Evolutionary conservation across 306 rosid genomes (phyloP).

Genomic region (Rubus parviflorus): DNA sequence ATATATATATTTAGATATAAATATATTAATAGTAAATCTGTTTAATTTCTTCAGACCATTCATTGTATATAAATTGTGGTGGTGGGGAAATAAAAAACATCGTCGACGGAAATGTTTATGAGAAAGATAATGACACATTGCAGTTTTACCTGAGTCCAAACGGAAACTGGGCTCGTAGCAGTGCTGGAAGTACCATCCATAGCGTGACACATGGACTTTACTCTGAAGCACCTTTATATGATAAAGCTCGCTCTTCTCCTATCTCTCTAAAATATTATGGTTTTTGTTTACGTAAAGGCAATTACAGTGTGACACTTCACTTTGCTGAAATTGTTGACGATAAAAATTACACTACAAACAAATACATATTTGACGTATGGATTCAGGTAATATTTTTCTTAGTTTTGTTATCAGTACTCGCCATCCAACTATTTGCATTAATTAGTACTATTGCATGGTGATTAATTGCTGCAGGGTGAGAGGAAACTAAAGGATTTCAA

Average conservation of each 20-base stretch:
- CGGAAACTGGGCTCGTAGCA: too few species aligned
- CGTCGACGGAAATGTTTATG: slow-evolving; percentile 2
- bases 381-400: slow-evolving; percentile 9
- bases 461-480: not conserved
- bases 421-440: too few species aligned
- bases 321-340: slow-evolving; percentile 21
- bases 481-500: not conserved
- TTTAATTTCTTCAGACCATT: slow-evolving; percentile 18
- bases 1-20: too few species aligned
- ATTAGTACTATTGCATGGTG: not conserved
- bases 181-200: too few species aligned
- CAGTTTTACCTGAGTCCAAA: slow-evolving; percentile 2
- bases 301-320: slow-evolving; percentile 27
- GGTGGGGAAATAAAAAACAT: too few species aligned
- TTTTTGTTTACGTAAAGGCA: slow-evolving; percentile 30
- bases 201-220: too few species aligned
- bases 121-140: slow-evolving; percentile 14
- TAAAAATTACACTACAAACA: not conserved
- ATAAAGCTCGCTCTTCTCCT: slow-evolving; percentile 28
- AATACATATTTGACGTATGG: slow-evolving; percentile 1
- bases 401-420: too few species aligned
- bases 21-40: not conserved
- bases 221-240: not conserved
- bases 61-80: too few species aligned
- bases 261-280: slow-evolving; percentile 30